Conservation (phyloP, 1,139 yeast species). For the Debaryomyces coudertii region DNA sequence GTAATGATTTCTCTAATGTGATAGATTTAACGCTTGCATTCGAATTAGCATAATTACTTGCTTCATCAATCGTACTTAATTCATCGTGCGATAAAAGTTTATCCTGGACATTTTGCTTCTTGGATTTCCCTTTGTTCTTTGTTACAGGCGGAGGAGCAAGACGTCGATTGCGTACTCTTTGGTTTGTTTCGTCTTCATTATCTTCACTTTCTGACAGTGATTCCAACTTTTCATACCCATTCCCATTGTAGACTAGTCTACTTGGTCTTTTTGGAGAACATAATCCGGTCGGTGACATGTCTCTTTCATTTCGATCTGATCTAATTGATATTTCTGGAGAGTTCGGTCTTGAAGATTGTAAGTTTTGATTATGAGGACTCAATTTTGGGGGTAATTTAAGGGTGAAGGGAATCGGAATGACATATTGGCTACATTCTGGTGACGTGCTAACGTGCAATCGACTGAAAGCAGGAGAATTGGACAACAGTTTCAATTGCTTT, state of each 20-base stretch:
- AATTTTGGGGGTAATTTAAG: conserved; percentile 48
- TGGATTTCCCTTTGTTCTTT: conserved; percentile 24
- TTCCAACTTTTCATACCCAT: conserved; percentile 41
- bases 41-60: conserved; percentile 33
- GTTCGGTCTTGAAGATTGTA: conserved; percentile 15
- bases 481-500: conserved; percentile 35
- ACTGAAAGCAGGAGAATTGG: conserved; percentile 41
- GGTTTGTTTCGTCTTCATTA: conserved; percentile 22
- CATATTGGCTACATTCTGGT: conserved; percentile 29
- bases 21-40: conserved; percentile 27
- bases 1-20: conserved; percentile 10
- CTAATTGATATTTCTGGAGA: conserved; percentile 13
- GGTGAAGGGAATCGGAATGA: conserved; percentile 50
- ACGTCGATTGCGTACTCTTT: conserved; percentile 19
- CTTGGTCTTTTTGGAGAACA: conserved; percentile 18
- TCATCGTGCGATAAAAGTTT: conserved; percentile 32
- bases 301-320: conserved; percentile 13
- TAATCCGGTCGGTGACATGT: conserved; percentile 8
- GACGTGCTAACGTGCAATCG: conserved; percentile 39
- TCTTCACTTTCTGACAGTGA: conserved; percentile 24
- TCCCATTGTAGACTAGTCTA: conserved; percentile 41
- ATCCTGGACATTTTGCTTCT: conserved; percentile 21
- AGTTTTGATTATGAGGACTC: conserved; percentile 29
- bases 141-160: conserved; percentile 29
- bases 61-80: conserved; percentile 50